Base-by-base conservation (phyloP, 2,329 filamentous ascomycete genomes). In the Fonsecaea pedrosoi region DNA sequence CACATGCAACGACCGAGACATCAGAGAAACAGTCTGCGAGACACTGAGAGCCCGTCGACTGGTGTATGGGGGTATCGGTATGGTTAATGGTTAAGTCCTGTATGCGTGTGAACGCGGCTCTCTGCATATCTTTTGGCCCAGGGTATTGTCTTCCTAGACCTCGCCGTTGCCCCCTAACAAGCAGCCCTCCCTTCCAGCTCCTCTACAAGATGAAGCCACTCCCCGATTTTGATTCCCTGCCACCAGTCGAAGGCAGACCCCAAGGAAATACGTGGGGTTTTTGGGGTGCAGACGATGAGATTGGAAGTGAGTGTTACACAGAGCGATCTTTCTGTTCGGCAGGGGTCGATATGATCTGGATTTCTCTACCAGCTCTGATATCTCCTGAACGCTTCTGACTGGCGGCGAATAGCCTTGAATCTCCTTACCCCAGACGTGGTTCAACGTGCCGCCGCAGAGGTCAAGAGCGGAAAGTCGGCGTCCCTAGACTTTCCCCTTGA, bases 221-320 rank as follows among this genome's bases (percentile, higher is more conserved):
- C 21, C 53, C 53, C 13, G 54, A 55, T 1, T 55, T 55, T 12
- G 54, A 55, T 10, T 12, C 54, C 9, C 30, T 55, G 30, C 35
- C 54, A 30, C 21, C 54, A n/a, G 54, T 55, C 3, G 54, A 55
- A 13, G 54, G 54, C 2, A 13, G 30, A 34, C 54, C 54, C 7
- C 54, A 37, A 7, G 54, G 54, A n/a, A 55, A 55, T 8, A 55
- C 54, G 8, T 55, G 54, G 54, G 54, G 54, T 3, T 34, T 55
- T 3, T 55, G 54, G 54, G 54, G 54, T 10, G 25, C 6, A 0
- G 54, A 55, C 35, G 54, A 55, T 30, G 54, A 55, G 10, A 34
- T 55, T 13, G 54, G 54, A 18, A 55, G 54, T 55, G 25, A 35
- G 53, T 54, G 25, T 21, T 32, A 54, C 5, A 6, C 7, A 18